These are phyloP conservation scores for Trichopus zeylanicus DNA, from an alignment of 116 monocot genomes.

Conservation along the genomic window DNA sequence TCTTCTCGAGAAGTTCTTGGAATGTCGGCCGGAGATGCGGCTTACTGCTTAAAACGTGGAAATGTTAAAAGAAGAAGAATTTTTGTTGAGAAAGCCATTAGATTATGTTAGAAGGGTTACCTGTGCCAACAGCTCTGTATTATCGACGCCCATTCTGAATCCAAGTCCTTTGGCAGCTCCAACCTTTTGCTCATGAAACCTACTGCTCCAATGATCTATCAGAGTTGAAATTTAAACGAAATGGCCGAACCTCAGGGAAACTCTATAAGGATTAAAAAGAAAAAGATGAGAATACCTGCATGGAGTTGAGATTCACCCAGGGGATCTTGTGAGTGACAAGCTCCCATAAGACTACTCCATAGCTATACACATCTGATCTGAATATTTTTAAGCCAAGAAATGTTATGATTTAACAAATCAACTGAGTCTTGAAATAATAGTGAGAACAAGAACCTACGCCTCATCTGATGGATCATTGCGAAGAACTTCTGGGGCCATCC, in stretches of 20 bases:
- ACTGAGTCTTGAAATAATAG: not conserved
- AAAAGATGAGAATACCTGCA: conserved; percentile 64
- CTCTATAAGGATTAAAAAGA: too few relatives aligned
- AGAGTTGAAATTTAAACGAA: not conserved
- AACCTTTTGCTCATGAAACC: conserved; percentile 91
- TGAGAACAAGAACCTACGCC: conserved; percentile 47
- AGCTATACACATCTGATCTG: conserved; percentile 99
- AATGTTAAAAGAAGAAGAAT: not conserved
- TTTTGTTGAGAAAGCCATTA: too few relatives aligned
- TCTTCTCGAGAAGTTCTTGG: conserved; percentile 64
- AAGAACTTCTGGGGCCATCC: conserved; percentile 99
- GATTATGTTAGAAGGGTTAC: too few relatives aligned
- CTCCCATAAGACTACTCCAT: conserved; percentile 97
- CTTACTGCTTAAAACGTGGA: conserved; percentile 38
- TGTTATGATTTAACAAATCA: not conserved
- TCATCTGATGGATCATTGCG: conserved; percentile 94
- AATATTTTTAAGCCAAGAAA: conserved; percentile 7
- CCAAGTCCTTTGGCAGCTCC: conserved; percentile 70
- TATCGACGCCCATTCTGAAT: conserved; percentile 81
- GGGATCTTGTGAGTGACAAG: conserved; percentile 97
- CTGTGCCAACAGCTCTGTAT: conserved; percentile 92
- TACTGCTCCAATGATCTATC: conserved; percentile 66
- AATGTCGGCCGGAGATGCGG: conserved; percentile 66
- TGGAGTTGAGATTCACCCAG: conserved; percentile 94
- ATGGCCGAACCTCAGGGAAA: too few relatives aligned